phyloP scores from a whole-genome alignment of 2,329 filamentous ascomycete species.

The Nigrospora oryzae region DNA sequence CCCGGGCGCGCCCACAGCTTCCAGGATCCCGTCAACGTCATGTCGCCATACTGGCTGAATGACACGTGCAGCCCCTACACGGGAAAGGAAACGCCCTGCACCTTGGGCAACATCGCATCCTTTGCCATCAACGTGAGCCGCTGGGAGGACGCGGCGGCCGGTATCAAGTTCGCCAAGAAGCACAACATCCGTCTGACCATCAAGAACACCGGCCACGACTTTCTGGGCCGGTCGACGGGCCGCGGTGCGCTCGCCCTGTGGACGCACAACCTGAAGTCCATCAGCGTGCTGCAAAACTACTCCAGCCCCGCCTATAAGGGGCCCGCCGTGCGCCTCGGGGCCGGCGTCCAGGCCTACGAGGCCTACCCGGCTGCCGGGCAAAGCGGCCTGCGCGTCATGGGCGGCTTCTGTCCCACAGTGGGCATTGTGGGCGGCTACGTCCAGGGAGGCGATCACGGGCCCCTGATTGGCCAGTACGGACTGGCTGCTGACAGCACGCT shows the following conservation, averaged over 20 bases:
- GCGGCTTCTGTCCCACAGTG: conserved; percentile 26
- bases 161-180: conserved; percentile 6
- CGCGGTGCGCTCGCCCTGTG: conserved; percentile 19
- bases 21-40: no score
- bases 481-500: conserved; percentile 35
- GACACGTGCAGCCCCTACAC: conserved; percentile 9
- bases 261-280: conserved; percentile 20
- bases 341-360: conserved; percentile 13
- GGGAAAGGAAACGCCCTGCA: neutral
- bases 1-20: no score
- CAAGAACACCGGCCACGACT: conserved; percentile 19
- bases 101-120: conserved; percentile 3
- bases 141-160: conserved; percentile 1
- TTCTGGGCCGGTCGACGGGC: conserved; percentile 19
- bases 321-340: conserved; percentile 14
- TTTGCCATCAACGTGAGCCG: conserved; percentile 3
- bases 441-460: conserved; percentile 37
- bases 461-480: conserved; percentile 26
- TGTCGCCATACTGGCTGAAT: conserved; percentile 1
- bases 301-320: conserved; percentile 10
- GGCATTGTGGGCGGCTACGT: conserved; percentile 36
- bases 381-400: conserved; percentile 24
- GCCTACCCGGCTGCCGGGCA: conserved; percentile 6
- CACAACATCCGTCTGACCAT: conserved; percentile 9
- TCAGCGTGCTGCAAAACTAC: conserved; percentile 12